Percentiles rank a stretch among this genome's conserved stretches.
These are phyloP conservation scores for Diplodia seriata DNA, from an alignment of 2,329 filamentous ascomycete species.

Conservation along the genomic window DNA sequence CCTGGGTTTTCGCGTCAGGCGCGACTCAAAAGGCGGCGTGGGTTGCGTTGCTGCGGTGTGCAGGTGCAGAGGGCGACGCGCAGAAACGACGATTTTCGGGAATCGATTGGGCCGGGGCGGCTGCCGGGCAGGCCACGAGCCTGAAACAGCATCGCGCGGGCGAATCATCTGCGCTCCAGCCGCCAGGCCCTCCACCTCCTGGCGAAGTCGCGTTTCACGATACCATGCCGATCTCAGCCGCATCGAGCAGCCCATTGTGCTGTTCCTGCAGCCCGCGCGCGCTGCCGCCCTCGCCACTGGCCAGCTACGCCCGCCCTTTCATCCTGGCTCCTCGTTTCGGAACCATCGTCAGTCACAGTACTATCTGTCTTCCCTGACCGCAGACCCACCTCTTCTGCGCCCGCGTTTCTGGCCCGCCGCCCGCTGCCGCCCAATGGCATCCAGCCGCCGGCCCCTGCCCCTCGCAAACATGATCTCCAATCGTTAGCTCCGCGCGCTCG, in stretches of 20 bases:
- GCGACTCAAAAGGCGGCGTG: too few relatives aligned
- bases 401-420: background rate
- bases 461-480: conserved; percentile 9
- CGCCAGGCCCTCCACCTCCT: background rate
- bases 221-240: conserved; percentile 9
- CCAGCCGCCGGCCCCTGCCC: background rate
- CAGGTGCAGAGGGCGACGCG: background rate
- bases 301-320: conserved; percentile 22
- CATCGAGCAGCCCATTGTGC: conserved; percentile 5
- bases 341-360: background rate
- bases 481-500: conserved; percentile 16
- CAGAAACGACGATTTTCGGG: background rate
- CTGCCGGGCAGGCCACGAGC: background rate
- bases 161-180: background rate
- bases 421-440: conserved; percentile 15
- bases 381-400: conserved; percentile 19
- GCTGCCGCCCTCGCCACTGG: conserved; percentile 9
- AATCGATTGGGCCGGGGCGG: conserved; percentile 7
- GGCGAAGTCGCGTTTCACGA: conserved; percentile 23
- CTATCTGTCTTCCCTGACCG: conserved; percentile 4
- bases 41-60: background rate
- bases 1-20: background rate
- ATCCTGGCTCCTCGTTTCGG: conserved; percentile 19
- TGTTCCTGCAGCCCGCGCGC: conserved; percentile 20
- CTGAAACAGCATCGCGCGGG: conserved; percentile 16